These are phyloP conservation scores for Podospora bellae-mahoneyi DNA, from an alignment of 495 filamentous ascomycete genomes.

Conservation along the genomic window DNA sequence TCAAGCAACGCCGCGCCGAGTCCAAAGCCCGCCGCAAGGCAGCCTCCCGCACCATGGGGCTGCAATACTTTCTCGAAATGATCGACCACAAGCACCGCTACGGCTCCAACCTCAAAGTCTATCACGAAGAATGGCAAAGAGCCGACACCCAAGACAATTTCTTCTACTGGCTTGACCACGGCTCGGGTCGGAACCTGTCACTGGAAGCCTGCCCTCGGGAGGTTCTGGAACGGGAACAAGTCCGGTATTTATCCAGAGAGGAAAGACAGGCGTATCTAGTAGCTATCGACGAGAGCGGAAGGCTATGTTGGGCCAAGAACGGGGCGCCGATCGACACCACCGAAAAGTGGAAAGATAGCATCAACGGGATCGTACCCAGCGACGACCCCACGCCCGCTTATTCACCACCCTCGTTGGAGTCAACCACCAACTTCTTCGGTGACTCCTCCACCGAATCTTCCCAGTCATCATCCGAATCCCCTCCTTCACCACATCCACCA, in stretches of 20 bases:
- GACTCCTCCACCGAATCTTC: conserved; percentile 24
- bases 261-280: conserved; percentile 72
- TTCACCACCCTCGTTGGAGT: conserved; percentile 15
- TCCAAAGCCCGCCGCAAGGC: conserved; percentile 47
- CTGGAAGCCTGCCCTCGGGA: conserved; percentile 60
- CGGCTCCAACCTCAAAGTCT: conserved; percentile 76
- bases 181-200: conserved; percentile 61
- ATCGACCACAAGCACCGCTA: conserved; percentile 87
- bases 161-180: conserved; percentile 94
- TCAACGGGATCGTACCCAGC: conserved; percentile 68
- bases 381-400: conserved; percentile 59
- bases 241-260: conserved; percentile 70
- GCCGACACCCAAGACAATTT: conserved; percentile 76
- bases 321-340: conserved; percentile 68
- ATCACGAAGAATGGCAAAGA: conserved; percentile 81
- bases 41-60: conserved; percentile 73
- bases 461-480: conserved; percentile 7
- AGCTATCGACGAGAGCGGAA: conserved; percentile 61
- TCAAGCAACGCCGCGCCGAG: conserved; percentile 41
- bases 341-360: conserved; percentile 70
- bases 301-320: conserved; percentile 78
- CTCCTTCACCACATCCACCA: conserved; percentile 13
- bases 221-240: conserved; percentile 62
- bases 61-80: conserved; percentile 92
- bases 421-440: conserved; percentile 23